Conservation (phyloP, 2,329 filamentous ascomycete genomes). For the Incumbomyces lentus region DNA sequence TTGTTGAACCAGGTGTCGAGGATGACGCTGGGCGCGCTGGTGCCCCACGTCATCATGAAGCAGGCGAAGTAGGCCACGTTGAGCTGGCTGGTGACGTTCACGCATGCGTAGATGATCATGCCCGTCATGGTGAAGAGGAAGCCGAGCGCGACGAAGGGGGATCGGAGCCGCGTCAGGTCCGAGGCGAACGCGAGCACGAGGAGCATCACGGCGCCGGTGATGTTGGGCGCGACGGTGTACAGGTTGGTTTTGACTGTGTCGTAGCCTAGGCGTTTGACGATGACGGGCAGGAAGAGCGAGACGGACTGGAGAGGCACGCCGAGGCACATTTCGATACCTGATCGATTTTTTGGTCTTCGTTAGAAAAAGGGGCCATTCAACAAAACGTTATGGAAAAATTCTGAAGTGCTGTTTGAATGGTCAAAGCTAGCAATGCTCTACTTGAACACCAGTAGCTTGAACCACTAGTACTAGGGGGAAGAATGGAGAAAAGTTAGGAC, state of each 20-base stretch:
- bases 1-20: constrained; percentile 67
- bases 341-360: too few relatives aligned
- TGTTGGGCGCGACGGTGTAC: constrained; percentile 71
- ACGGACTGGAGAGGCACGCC: constrained; percentile 50
- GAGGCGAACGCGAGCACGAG: constrained; percentile 20
- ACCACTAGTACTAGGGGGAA: too few relatives aligned
- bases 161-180: constrained; percentile 1
- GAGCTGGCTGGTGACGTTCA: constrained; percentile 51
- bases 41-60: constrained; percentile 79
- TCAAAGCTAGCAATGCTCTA: too few relatives aligned
- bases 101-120: constrained; percentile 67
- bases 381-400: not conserved
- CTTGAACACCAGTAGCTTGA: too few relatives aligned
- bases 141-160: constrained; percentile 5
- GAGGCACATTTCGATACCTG: constrained; percentile 46
- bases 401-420: too few relatives aligned
- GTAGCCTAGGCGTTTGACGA: constrained; percentile 44
- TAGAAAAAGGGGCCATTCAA: not conserved
- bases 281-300: constrained; percentile 48
- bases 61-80: constrained; percentile 62
- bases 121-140: constrained; percentile 45
- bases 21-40: constrained; percentile 62
- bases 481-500: too few relatives aligned
- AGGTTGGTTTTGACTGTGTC: constrained; percentile 59
- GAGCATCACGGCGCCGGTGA: constrained; percentile 53